phyloP scores from a whole-genome alignment of 116 monocot species.

The Papilionanthe hybrid region DNA sequence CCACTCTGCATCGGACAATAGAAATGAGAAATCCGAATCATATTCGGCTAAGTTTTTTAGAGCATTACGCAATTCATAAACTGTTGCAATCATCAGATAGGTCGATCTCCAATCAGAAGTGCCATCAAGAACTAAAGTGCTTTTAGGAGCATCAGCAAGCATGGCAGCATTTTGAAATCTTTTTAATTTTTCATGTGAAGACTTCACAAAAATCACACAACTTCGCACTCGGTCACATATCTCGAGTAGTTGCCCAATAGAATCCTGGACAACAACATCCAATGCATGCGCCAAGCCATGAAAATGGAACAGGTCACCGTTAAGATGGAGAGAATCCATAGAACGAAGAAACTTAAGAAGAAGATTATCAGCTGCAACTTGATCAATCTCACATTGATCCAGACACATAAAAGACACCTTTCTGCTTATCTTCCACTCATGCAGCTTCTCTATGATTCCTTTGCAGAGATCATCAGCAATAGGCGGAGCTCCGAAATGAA shows the following conservation, averaged over 20 bases:
- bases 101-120: conserved; percentile 44
- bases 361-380: conserved; percentile 35
- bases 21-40: conserved; percentile 26
- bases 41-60: conserved; percentile 34
- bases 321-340: conserved; percentile 27
- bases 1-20: conserved; percentile 39
- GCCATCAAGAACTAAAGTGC: conserved; percentile 35
- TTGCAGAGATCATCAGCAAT: conserved; percentile 31
- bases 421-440: conserved; percentile 48
- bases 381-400: conserved; percentile 32
- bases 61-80: conserved; percentile 45
- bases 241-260: conserved; percentile 24
- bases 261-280: conserved; percentile 44
- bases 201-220: conserved; percentile 41
- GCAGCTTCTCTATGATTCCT: conserved; percentile 39
- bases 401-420: conserved; percentile 40
- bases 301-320: conserved; percentile 45
- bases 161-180: conserved; percentile 44
- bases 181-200: conserved; percentile 34
- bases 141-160: conserved; percentile 26
- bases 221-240: conserved; percentile 36
- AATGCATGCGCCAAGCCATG: conserved; percentile 41
- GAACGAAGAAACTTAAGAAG: conserved; percentile 33
- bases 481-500: conserved; percentile 27
- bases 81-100: conserved; percentile 56